phyloP scores from a whole-genome alignment of 805 yeast species.

The Ogataea nitratoaversa region DNA sequence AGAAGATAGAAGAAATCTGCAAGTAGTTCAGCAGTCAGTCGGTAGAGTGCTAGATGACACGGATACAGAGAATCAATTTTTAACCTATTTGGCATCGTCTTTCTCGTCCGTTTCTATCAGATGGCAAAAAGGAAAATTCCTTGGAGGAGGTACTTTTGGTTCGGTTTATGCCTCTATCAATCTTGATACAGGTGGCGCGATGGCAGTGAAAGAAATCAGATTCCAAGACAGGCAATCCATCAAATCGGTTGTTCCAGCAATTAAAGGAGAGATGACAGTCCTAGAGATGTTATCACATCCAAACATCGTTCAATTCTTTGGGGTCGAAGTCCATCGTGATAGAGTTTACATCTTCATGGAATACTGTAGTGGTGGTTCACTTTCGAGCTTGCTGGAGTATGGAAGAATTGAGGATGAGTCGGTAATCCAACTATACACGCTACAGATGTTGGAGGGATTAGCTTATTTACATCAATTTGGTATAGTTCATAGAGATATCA shows the following conservation, averaged over 20 bases:
- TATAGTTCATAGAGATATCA: conserved; percentile 94
- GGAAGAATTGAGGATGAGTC: conserved; percentile 95
- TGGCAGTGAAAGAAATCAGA: conserved; percentile 95
- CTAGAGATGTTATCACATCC: conserved; percentile 94
- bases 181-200: conserved; percentile 89
- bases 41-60: conserved; percentile 89
- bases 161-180: conserved; percentile 89
- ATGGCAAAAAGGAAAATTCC: conserved; percentile 93
- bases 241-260: conserved; percentile 77
- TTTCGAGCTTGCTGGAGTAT: conserved; percentile 78
- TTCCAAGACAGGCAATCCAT: conserved; percentile 86
- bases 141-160: conserved; percentile 97
- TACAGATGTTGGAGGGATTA: conserved; percentile 92
- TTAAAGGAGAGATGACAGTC: conserved; percentile 95
- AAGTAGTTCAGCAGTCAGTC: conserved; percentile 47
- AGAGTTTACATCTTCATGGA: conserved; percentile 96
- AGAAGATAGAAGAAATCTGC: conserved; percentile 40
- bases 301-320: conserved; percentile 92
- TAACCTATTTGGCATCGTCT: conserved; percentile 82
- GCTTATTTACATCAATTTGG: conserved; percentile 93
- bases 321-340: conserved; percentile 96
- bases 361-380: conserved; percentile 92
- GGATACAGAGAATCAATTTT: conserved; percentile 81
- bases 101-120: conserved; percentile 86
- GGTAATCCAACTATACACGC: conserved; percentile 82